These are phyloP conservation scores for Coelastrella sp. DNA, from an alignment of 139 green algal genomes.

Conservation along the genomic window DNA sequence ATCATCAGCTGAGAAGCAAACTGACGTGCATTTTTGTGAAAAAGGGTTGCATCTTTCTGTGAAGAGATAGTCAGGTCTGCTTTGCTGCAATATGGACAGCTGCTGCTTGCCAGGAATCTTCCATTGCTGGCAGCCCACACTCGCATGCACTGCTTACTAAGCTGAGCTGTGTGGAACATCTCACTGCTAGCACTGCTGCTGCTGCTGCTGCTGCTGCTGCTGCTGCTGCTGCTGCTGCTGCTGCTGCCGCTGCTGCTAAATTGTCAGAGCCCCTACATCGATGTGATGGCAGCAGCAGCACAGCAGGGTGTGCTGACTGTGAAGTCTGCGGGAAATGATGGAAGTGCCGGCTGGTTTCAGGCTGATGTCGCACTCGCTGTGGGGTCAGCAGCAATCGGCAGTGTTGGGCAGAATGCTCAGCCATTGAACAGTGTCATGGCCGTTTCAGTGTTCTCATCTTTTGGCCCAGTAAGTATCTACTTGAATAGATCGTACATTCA, in stretches of 20 bases:
- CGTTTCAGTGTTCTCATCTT: slow-evolving; percentile 3
- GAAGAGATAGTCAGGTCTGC: neutral
- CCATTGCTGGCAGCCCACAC: too few species aligned
- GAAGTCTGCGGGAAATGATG: slow-evolving; percentile 22
- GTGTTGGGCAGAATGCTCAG: neutral
- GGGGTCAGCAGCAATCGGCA: neutral
- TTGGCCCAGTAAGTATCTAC: neutral
- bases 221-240: neutral
- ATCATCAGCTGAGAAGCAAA: neutral
- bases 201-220: neutral
- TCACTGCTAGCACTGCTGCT: neutral
- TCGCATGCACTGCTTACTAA: neutral
- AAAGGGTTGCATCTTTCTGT: neutral
- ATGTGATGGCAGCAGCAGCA: neutral
- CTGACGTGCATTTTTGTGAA: neutral
- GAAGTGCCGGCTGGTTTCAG: neutral
- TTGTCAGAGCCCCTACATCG: slow-evolving; percentile 6
- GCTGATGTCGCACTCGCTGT: slow-evolving; percentile 14
- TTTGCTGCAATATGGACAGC: neutral
- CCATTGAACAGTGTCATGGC: neutral
- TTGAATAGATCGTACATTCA: neutral
- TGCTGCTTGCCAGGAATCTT: neutral
- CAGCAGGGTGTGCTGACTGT: slow-evolving; percentile 2
- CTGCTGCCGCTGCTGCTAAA: neutral
- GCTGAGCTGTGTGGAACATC: neutral